Percentiles rank a stretch among this genome's conserved stretches.
Conservation (phyloP, 352 stramenopile species). For the Phytophthora cajani region DNA sequence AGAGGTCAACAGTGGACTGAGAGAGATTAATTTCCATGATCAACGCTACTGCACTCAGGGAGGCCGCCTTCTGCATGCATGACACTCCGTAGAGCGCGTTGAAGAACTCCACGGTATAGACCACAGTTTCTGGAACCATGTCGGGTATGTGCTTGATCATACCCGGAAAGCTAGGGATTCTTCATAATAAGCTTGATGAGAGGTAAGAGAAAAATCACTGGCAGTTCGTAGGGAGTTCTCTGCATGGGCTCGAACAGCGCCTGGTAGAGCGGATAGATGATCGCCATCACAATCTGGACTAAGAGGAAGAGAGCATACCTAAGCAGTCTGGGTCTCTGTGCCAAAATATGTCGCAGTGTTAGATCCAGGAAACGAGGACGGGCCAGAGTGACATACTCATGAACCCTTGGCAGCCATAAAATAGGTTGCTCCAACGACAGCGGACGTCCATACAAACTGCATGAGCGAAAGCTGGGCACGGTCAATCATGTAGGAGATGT, state of each 20-base stretch:
- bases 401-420: background rate
- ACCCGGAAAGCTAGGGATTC: constrained; percentile 5
- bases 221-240: background rate
- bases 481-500: background rate
- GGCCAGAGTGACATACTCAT: background rate
- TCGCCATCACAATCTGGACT: constrained; percentile 5
- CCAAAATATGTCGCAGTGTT: background rate
- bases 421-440: background rate
- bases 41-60: background rate
- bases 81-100: background rate
- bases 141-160: background rate
- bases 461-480: background rate
- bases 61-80: background rate
- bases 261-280: constrained; percentile 22
- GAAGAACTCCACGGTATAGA: constrained; percentile 1
- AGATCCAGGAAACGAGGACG: too few species aligned
- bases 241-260: background rate
- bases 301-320: background rate
- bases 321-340: background rate
- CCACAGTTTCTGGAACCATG: background rate
- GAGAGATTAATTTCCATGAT: background rate
- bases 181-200: constrained; percentile 39
- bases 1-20: background rate
- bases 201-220: constrained; percentile 14
- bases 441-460: background rate